Base-by-base conservation (phyloP, 2,329 filamentous ascomycete genomes). In the Coniochaeta sp. region DNA sequence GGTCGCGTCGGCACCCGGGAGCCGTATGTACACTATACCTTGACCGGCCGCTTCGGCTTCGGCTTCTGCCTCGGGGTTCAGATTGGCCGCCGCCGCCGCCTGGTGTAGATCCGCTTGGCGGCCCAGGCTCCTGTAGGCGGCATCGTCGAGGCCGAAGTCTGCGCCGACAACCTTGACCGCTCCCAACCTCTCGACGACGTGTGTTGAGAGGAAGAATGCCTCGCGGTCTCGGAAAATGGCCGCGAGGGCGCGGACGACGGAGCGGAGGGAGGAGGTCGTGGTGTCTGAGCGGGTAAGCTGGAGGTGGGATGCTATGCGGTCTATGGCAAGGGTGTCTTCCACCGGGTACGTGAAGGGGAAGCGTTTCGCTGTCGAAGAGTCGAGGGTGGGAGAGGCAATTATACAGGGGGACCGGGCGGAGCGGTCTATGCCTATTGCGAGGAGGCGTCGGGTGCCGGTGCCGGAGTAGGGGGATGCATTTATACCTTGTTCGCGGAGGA, bases 21-120 rank as follows among this genome's bases (percentile, higher is more conserved):
- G 74, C 67, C 84, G 87, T 64, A 96, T 82, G 71, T 93, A 96
- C 0, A 95, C 89, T 66, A 96, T 91, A 3, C 90, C 90, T 61
- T 87, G 78, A 61, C 82, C 79, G 19, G 77, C 73, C 1, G 81
- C 76, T 38, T 75, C 72, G 0, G 72, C 62, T 57, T 75, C 76
- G 28, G 72, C 70, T 0, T 64, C 56, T 0, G 74, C 64, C 38
- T 76, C 75, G 1, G 72, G 66, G 19, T n/a, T 19, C 19, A 22
- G 42, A 22, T 26, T 47, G 0, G 62, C 58, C 1, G 64, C 63
- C 42, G 77, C 75, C 38, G 74, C 72, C 4, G 74, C 60, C 0
- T 61, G 60, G 59, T 79, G 81, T 0, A 80, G 50, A 0, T 72
- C 72, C 0, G 62, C 30, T 40, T 81, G 78, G 5, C 79, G 69